Evolutionary conservation across 768 basidiomycete species (phyloP).

Genomic region (Lactarius indigo): DNA sequence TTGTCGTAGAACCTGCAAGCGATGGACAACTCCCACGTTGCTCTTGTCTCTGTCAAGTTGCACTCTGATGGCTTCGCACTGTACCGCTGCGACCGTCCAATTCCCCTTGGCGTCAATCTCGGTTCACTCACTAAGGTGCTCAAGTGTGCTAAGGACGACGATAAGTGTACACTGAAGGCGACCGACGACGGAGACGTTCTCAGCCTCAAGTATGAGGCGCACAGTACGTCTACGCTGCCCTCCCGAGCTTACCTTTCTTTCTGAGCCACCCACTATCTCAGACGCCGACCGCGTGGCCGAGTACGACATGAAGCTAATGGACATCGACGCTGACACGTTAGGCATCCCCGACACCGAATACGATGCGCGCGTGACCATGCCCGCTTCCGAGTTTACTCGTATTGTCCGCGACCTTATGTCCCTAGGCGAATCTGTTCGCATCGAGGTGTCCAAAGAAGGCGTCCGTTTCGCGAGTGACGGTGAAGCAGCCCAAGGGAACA

Average conservation of each 20-base stretch:
- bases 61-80: slow-evolving; percentile 73
- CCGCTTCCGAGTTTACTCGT: slow-evolving; percentile 80
- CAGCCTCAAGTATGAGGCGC: slow-evolving; percentile 86
- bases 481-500: slow-evolving; percentile 87
- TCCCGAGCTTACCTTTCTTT: background rate
- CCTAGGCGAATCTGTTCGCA: slow-evolving; percentile 91
- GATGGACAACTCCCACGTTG: slow-evolving; percentile 99
- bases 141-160: slow-evolving; percentile 96
- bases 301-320: slow-evolving; percentile 99
- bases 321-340: slow-evolving; percentile 93
- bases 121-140: slow-evolving; percentile 89
- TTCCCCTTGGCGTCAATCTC: slow-evolving; percentile 87
- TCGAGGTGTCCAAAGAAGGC: slow-evolving; percentile 95
- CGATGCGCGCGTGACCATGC: slow-evolving; percentile 87
- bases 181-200: slow-evolving; percentile 87
- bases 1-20: slow-evolving; percentile 74
- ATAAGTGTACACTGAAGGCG: slow-evolving; percentile 86
- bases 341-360: slow-evolving; percentile 97
- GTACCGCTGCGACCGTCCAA: slow-evolving; percentile 93
- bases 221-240: slow-evolving; percentile 50
- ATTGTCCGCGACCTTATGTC: slow-evolving; percentile 90
- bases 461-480: slow-evolving; percentile 91
- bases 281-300: slow-evolving; percentile 92
- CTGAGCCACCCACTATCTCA: slow-evolving; percentile 32
- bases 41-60: slow-evolving; percentile 87